Base-by-base conservation (phyloP, 257 asterid species). In the Cinchona pubescens region DNA sequence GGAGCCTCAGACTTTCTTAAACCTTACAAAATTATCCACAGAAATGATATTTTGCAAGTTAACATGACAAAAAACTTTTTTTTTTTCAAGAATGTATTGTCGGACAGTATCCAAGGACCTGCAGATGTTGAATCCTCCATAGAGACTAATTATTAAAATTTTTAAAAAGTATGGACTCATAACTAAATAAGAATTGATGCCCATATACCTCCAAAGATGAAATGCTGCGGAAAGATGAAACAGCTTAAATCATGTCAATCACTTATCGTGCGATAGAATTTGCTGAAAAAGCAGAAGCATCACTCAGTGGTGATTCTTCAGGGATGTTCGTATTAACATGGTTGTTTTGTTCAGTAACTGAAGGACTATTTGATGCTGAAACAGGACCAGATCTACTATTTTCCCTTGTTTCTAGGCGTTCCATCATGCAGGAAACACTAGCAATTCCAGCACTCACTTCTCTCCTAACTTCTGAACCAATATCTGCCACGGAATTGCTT, bases 381-480 rank as follows among this genome's bases (percentile, higher is more conserved):
- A 63, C 84, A 56, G 66, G 73, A 38, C 70, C 81, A 66, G 76
- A 53, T 73, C 78, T 79, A 78, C 78, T 77, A 73, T 74, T 79
- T 70, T 89, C 96, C 83, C 86, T 83, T 65, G 89, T 80, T 77
- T 90, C 97, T 70, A 94, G 97, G 80, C 84, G 93, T 75, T 90
- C 97, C 96, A 92, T 92, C 93, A 94, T 85, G 82, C 91, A 90
- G 62, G 98, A 86, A 30, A 93, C 92, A 76, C 92, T 83, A 56
- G 97, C 94, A 68, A 90, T 85, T 72, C 97, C 98, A 61, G 90
- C 90, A 84, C 85, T 89, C 67, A 88, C 87, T 87, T 90, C 96
- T 80, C 88, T 90, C 88, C 85, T 84, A 53, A 82, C 96, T 77
- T 91, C 97, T 68, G 90, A 83, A 69, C 97, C 87, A 60, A 88